Evolutionary conservation across 805 yeast genomes (phyloP), one percentile per base, ranked within the genome.

Genomic region (Candida vaughaniae): DNA sequence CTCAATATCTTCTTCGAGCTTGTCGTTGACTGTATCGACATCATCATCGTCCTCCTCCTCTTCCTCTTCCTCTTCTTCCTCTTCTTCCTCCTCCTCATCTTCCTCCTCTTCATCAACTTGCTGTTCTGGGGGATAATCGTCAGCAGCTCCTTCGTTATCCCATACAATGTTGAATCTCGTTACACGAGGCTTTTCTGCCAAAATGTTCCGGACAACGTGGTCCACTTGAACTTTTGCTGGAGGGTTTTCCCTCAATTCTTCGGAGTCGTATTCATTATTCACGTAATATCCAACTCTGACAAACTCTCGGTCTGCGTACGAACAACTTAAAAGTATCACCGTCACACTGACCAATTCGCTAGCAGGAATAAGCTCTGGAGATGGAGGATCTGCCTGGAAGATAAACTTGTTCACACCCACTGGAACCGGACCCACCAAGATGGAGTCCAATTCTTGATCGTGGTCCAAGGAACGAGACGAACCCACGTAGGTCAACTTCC

Each of bases 351-450:
- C 97, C 45, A 93, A 73, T 58, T 93, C 99, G 48, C 88, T 82
- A 3, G 96, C 96, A 0, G 99, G 99, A 47, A 93, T 93, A 48
- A 90, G 64, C 49, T 91, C 98, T 0, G 97, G 95, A 1, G 91
- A 80, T 1, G 99, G 99, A 0, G 99, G 95, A 53, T 95, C 98
- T 0, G 98, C 97, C 14, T 86, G 79, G 59, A 93, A 85, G 8
- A 90, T 74, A 53, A 93, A 93, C 61, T 91, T 89, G 57, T 93
- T 93, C 27, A 91, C 80, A 1, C 99, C 99, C 2, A 93, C 95
- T 0, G 99, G 99, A 2, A 93, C 95, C 0, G 99, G 99, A 0
- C 99, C 99, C 3, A 93, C 99, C n/a, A 93, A 66, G 25, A 93
- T 80, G 1, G 97, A 89, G 56, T 93, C 99, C 38, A 93, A 69